Conservation (phyloP, 2,329 filamentous ascomycete species). For the Xylariales sp. region DNA sequence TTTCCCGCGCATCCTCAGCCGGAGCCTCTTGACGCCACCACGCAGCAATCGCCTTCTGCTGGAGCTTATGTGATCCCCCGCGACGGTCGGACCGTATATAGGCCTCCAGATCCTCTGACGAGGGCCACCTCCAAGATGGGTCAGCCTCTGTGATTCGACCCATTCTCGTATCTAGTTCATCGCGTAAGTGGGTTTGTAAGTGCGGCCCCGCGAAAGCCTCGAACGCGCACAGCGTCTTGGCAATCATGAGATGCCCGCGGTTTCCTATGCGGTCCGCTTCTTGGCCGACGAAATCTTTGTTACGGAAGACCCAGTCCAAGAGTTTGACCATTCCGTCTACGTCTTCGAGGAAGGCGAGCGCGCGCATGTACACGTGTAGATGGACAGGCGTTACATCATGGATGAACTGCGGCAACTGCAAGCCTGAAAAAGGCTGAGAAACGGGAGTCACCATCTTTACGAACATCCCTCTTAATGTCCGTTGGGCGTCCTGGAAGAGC, state of each 20-base stretch:
- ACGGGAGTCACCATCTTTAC: slow-evolving; percentile 22
- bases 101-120: slow-evolving; percentile 20
- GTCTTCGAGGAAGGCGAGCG: slow-evolving; percentile 58
- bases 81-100: slow-evolving; percentile 19
- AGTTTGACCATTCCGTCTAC: slow-evolving; percentile 51
- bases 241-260: slow-evolving; percentile 23
- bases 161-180: slow-evolving; percentile 17
- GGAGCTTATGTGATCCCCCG: slow-evolving; percentile 16
- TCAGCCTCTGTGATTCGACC: slow-evolving; percentile 10
- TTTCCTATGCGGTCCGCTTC: slow-evolving; percentile 26
- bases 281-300: slow-evolving; percentile 33
- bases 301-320: slow-evolving; percentile 52
- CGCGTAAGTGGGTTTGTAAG: slow-evolving; percentile 25
- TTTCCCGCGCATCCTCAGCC: no score
- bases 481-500: slow-evolving; percentile 2
- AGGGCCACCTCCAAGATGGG: slow-evolving; percentile 25
- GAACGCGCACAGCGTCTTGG: slow-evolving; percentile 41
- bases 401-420: slow-evolving; percentile 17
- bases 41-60: slow-evolving; percentile 12
- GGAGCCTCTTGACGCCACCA: slow-evolving; percentile 7
- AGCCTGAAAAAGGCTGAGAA: neutral
- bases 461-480: slow-evolving; percentile 12
- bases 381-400: slow-evolving; percentile 40
- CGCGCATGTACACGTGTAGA: slow-evolving; percentile 57
- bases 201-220: slow-evolving; percentile 41